A percentile compares a stretch with the other conserved stretches of the same genome.
These are phyloP conservation scores for Myxozyma neotropica DNA, from an alignment of 805 yeast species.

Conservation along the genomic window DNA sequence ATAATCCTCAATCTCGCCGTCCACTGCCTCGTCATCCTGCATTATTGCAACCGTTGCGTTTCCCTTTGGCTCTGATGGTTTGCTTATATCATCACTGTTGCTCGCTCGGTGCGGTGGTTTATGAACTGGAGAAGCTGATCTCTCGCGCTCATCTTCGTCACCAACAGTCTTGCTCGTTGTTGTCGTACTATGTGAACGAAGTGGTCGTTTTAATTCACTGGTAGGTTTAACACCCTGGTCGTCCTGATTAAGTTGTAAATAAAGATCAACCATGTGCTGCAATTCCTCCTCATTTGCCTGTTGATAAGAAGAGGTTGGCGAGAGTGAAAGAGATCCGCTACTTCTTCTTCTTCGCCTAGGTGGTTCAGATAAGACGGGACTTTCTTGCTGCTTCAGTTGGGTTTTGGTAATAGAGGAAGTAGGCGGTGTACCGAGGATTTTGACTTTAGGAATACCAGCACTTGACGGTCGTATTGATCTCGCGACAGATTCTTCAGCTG, in stretches of 20 bases:
- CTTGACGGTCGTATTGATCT: neutral
- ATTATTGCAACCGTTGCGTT: neutral
- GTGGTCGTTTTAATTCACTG: conserved; percentile 19
- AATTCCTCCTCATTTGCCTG: conserved; percentile 30
- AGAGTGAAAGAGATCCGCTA: conserved; percentile 21
- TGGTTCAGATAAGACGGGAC: neutral
- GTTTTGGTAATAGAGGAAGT: neutral
- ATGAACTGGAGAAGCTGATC: neutral
- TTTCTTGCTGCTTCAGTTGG: neutral
- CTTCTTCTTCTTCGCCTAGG: conserved; percentile 13
- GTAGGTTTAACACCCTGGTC: conserved; percentile 8
- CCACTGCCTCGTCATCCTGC: conserved; percentile 19
- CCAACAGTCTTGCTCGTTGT: neutral
- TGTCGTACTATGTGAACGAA: neutral
- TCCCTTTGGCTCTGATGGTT: neutral
- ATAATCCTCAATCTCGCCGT: conserved; percentile 58
- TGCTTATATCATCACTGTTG: neutral
- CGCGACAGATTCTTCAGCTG: conserved; percentile 10
- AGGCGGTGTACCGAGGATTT: conserved; percentile 5
- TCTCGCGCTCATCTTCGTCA: neutral
- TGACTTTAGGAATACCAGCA: conserved; percentile 24
- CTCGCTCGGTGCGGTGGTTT: neutral
- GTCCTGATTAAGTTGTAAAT: conserved; percentile 22
- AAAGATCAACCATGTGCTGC: conserved; percentile 32
- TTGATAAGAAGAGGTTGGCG: conserved; percentile 29